phyloP scores from a whole-genome alignment of 1,284 basidiomycete genomes.

The Coniophora puteana region DNA sequence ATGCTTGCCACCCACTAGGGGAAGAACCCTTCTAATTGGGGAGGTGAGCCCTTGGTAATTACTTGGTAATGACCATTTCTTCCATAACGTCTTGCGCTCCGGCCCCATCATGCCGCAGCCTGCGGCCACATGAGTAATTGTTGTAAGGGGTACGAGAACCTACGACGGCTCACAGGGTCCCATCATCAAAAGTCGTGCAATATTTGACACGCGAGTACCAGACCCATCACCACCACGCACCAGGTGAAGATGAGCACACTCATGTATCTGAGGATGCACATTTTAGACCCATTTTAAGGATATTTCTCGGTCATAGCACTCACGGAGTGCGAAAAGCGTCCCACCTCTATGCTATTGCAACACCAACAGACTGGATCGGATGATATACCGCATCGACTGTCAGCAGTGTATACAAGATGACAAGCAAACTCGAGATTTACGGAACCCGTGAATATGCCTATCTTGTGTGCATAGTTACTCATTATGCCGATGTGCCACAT shows the following conservation, averaged over 20 bases:
- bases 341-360: constrained; percentile 47
- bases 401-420: neutral
- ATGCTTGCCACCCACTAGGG: too few relatives aligned
- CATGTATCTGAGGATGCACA: constrained; percentile 38
- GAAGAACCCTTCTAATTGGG: too few relatives aligned
- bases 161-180: constrained; percentile 42
- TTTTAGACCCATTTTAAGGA: constrained; percentile 1
- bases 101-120: too few relatives aligned
- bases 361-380: constrained; percentile 53
- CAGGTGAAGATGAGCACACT: constrained; percentile 54
- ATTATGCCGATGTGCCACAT: constrained; percentile 32
- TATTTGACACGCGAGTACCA: constrained; percentile 50
- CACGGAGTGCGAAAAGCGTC: constrained; percentile 43
- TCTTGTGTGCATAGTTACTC: constrained; percentile 27
- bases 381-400: constrained; percentile 38
- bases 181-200: constrained; percentile 42
- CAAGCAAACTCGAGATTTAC: constrained; percentile 14
- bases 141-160: too few relatives aligned
- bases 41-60: too few relatives aligned
- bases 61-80: too few relatives aligned
- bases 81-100: too few relatives aligned
- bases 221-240: constrained; percentile 43
- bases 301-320: constrained; percentile 14
- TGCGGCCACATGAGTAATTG: too few relatives aligned
- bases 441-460: constrained; percentile 32